A percentile compares a stretch with the other conserved stretches of the same genome.
phyloP scores from a whole-genome alignment of 208 protist species.

The Crithidia sp. region DNA sequence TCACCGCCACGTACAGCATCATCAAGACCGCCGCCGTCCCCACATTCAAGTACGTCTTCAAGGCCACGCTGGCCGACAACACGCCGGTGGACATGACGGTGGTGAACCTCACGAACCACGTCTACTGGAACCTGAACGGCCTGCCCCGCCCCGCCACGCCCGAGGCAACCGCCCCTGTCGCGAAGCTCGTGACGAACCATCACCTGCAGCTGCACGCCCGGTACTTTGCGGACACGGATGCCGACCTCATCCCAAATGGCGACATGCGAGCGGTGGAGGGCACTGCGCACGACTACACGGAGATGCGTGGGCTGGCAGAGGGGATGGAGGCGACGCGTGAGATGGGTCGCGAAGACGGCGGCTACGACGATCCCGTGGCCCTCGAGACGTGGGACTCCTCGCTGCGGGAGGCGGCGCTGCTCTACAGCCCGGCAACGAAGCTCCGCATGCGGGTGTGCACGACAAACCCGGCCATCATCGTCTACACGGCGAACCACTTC shows the following conservation, averaged over 20 bases:
- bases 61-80: conserved; percentile 55
- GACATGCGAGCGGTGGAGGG: conserved; percentile 45
- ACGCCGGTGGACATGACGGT: conserved; percentile 71
- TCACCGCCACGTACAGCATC: conserved; percentile 78
- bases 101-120: conserved; percentile 79
- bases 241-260: conserved; percentile 46
- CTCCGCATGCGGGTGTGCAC: conserved; percentile 71
- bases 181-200: conserved; percentile 62
- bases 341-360: conserved; percentile 41
- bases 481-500: conserved; percentile 74
- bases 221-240: conserved; percentile 59
- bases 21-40: conserved; percentile 33
- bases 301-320: conserved; percentile 44
- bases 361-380: conserved; percentile 79
- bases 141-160: conserved; percentile 37
- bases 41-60: conserved; percentile 60
- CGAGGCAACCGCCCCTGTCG: conserved; percentile 29
- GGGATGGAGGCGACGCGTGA: conserved; percentile 56
- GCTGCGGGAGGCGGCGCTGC: conserved; percentile 64
- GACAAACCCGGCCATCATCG: conserved; percentile 64
- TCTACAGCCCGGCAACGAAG: conserved; percentile 67
- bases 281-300: conserved; percentile 65
- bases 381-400: conserved; percentile 76
- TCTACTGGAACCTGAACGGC: conserved; percentile 88
- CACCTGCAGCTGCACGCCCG: conserved; percentile 48